Percentiles rank a stretch among this genome's conserved stretches.
These are phyloP conservation scores for Pseudohyphozyma bogoriensis DNA, from an alignment of 768 basidiomycete genomes.

Conservation along the genomic window DNA sequence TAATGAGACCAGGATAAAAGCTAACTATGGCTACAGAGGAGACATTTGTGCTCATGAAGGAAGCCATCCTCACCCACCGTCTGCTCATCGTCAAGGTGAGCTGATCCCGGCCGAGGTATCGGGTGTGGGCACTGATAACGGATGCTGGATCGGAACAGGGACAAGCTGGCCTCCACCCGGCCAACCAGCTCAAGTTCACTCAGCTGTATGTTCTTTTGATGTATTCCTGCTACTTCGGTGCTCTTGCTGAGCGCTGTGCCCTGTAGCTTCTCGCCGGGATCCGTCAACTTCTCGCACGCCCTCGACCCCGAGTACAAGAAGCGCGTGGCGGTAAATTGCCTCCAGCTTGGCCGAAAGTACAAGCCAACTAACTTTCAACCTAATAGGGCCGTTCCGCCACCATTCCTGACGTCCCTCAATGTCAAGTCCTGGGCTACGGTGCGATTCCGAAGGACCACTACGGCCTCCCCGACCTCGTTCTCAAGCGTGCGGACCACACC, in stretches of 20 bases:
- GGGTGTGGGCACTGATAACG: neutral
- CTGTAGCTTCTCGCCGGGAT: conserved; percentile 5
- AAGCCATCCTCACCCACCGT: conserved; percentile 6
- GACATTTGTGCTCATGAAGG: neutral
- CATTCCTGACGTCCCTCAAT: conserved; percentile 1
- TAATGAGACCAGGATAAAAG: neutral
- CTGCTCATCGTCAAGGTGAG: conserved; percentile 7
- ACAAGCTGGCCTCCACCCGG: conserved; percentile 5
- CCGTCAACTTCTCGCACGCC: conserved; percentile 7
- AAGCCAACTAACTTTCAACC: neutral
- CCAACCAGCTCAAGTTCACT: conserved; percentile 7
- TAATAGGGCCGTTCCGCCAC: neutral
- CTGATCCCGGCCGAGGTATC: neutral
- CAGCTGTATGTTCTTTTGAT: neutral
- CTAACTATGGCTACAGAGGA: neutral
- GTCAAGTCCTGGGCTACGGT: conserved; percentile 7
- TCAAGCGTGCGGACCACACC: conserved; percentile 1
- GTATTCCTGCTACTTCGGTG: no score
- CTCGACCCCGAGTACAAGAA: conserved; percentile 8
- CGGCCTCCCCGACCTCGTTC: neutral
- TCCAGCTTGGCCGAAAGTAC: neutral
- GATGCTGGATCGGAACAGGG: neutral
- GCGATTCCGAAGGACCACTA: neutral
- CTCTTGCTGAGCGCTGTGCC: neutral
- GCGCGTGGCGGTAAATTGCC: neutral